Base-by-base conservation (phyloP, 208 protist genomes). In the Leishmania arabica region DNA sequence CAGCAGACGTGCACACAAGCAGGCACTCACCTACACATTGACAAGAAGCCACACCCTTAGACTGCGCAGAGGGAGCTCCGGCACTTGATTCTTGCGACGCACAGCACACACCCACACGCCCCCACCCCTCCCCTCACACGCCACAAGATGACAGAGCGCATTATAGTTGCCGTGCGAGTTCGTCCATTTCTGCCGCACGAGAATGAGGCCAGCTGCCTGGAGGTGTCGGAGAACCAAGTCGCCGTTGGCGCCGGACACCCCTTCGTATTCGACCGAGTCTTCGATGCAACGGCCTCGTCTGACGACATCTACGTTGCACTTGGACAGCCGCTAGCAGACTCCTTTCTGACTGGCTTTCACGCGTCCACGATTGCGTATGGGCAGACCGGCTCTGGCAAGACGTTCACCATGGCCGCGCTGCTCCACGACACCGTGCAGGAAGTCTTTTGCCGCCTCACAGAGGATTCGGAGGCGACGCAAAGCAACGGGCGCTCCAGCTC, bases 361-460 rank as follows among this genome's bases (percentile, higher is more conserved):
- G 91, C 92, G 13, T 98, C 97, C 40, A 93, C 92, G 40, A 98
- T 99, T 51, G 98, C 97, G 45, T 99, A 99, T 80, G 98, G 97
- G 15, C 98, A 99, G 81, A 99, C 97, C 40, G 96, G 96, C 27
- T 90, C 95, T 13, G 98, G 98, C 42, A 99, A 99, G 85, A 99
- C 98, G 54, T 94, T 92, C 88, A 99, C 98, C 37, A 99, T 99
- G 97, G 88, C 79, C 24, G 70, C 78, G 56, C 89, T 92, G 54
- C 87, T 88, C 0, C 47, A 66, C 34, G 94, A 95, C 65, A 90
- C 99, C 49, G 93, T 99, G 62, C 94, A 96, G 53, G 91, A 97
- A 69, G 86, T 98, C 9, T 97, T 97, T 60, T 80, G 86, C 45
- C 73, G 85, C 8, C 80, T 98, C 45, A 83, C 90, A n/a, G 90